Conservation (phyloP, 169 alveolate species). For the Toxoplasma gondii region DNA sequence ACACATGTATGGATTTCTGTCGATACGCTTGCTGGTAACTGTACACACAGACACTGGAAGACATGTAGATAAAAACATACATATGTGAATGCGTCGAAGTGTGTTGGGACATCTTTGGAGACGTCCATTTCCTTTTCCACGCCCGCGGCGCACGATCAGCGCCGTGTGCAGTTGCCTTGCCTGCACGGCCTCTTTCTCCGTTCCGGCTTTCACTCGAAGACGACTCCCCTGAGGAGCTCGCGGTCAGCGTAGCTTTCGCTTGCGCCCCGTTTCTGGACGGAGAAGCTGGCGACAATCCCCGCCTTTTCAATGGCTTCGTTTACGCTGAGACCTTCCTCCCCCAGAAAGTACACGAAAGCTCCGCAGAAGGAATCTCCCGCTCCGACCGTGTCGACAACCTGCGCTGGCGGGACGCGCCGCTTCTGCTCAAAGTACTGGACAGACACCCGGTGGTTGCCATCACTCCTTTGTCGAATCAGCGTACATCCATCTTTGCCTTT, state of each 20-base stretch:
- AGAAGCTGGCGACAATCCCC: slow-evolving; percentile 63
- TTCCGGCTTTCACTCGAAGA: slow-evolving; percentile 8
- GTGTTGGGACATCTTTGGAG: no score
- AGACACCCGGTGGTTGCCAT: no score
- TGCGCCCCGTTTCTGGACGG: slow-evolving; percentile 65
- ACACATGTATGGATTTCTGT: no score
- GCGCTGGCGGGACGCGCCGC: background rate
- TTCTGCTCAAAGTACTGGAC: background rate
- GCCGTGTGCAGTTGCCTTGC: no score
- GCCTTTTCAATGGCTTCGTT: slow-evolving; percentile 61
- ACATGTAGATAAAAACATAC: no score
- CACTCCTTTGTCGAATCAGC: background rate
- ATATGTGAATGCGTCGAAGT: no score
- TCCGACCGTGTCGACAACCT: slow-evolving; percentile 70
- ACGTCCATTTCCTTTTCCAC: no score
- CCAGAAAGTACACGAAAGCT: slow-evolving; percentile 60
- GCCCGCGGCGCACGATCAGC: no score
- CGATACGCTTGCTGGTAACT: no score
- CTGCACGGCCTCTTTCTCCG: no score
- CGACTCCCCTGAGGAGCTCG: slow-evolving; percentile 28
- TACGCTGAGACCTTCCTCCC: background rate
- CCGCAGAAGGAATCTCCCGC: slow-evolving; percentile 74
- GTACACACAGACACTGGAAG: no score
- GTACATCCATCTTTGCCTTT: background rate
- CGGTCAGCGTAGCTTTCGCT: slow-evolving; percentile 63